Conservation (phyloP, 2,329 filamentous ascomycete genomes). For the Alternaria sp. region DNA sequence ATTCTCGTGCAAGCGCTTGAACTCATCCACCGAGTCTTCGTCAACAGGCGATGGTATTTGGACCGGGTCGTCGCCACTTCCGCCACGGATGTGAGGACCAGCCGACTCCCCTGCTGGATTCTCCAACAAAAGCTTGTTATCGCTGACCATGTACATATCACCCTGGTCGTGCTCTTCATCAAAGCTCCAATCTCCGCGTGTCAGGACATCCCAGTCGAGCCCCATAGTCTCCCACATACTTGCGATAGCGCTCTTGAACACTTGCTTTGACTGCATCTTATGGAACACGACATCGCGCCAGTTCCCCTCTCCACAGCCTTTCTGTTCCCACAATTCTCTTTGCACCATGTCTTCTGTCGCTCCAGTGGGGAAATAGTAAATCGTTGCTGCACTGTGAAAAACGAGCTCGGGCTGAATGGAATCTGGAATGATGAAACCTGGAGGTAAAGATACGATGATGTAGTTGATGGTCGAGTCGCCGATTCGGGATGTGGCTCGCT, state of each 20-base stretch:
- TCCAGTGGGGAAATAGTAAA: slow-evolving; percentile 10
- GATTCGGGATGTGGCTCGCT: neutral
- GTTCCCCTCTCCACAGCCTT: neutral
- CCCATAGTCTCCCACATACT: slow-evolving; percentile 9
- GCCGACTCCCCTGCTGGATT: neutral
- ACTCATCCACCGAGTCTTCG: neutral
- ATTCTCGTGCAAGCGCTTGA: slow-evolving; percentile 2
- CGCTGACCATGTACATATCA: slow-evolving; percentile 24
- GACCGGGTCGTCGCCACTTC: neutral
- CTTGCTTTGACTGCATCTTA: slow-evolving; percentile 19
- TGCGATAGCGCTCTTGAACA: slow-evolving; percentile 23
- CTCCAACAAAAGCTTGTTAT: neutral
- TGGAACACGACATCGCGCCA: slow-evolving; percentile 11
- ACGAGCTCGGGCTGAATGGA: slow-evolving; percentile 9
- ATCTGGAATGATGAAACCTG: slow-evolving; percentile 16
- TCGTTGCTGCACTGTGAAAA: slow-evolving; percentile 9
- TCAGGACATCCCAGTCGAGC: neutral
- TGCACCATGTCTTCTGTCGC: neutral
- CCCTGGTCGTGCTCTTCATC: slow-evolving; percentile 12
- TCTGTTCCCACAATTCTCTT: slow-evolving; percentile 1
- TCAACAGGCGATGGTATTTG: neutral
- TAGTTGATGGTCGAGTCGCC: neutral
- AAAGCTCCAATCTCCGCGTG: slow-evolving; percentile 13
- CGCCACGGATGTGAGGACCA: neutral
- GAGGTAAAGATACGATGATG: slow-evolving; percentile 18